A percentile compares a stretch with the other conserved stretches of the same genome.
phyloP scores from a whole-genome alignment of 2,329 filamentous ascomycete genomes.

The Helotiales sp. region DNA sequence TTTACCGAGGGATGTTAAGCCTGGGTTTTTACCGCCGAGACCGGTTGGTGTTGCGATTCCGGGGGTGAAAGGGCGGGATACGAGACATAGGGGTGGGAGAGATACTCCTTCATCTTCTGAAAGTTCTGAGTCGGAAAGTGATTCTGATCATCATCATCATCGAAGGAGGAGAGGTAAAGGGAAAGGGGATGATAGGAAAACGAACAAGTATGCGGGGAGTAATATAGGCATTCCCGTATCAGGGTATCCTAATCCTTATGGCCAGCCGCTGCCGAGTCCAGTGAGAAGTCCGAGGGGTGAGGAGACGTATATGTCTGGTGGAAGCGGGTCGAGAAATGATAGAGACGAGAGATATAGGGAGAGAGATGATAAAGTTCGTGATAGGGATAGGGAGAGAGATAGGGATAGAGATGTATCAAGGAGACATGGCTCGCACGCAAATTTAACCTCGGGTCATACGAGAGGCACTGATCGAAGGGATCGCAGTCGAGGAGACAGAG shows the following conservation, averaged over 20 bases:
- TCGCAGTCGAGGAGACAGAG: too few species aligned
- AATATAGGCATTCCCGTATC: constrained; percentile 16
- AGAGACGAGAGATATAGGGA: not conserved
- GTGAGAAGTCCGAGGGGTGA: constrained; percentile 6
- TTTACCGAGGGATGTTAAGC: not conserved
- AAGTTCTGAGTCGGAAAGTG: constrained; percentile 8
- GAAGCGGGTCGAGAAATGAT: not conserved
- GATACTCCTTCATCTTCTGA: constrained; percentile 18
- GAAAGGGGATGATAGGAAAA: too few species aligned
- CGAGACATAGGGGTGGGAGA: constrained; percentile 4
- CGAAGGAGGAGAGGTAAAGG: constrained; percentile 2
- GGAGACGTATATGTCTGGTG: not conserved
- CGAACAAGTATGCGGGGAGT: constrained; percentile 7
- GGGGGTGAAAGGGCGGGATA: not conserved
- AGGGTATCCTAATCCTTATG: constrained; percentile 29
- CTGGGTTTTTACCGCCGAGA: constrained; percentile 9
- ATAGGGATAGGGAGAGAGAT: constrained; percentile 38
- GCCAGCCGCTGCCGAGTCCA: constrained; percentile 18
- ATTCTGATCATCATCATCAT: constrained; percentile 9
- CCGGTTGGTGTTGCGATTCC: constrained; percentile 4
- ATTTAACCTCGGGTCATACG: constrained; percentile 1
- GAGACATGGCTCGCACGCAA: not conserved
- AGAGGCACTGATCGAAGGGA: constrained; percentile 15
- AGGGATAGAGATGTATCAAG: constrained; percentile 18
- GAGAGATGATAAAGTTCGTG: not conserved